Base-by-base conservation (phyloP, 192 early-diverging fungal genomes). In the Entophlyctis helioformis region DNA sequence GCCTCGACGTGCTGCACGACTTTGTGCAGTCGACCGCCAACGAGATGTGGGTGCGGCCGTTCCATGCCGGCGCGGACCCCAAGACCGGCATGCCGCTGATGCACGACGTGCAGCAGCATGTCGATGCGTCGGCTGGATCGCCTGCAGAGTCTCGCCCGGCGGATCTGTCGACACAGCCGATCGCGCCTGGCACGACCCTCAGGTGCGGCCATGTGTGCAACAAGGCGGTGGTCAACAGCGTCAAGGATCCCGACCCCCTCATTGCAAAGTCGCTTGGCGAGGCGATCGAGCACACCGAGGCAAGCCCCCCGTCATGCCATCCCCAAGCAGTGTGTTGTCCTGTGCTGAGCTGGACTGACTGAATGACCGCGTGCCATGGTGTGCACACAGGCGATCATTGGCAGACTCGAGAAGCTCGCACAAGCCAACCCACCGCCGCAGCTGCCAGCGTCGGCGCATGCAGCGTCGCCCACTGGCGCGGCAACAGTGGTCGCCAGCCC, bases 21-120 rank as follows among this genome's bases (percentile, higher is more conserved):
- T 69, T 64, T 53, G 50, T 69, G 2, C 62, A 64, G 34, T 37
- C 57, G 25, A 64, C 62, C 2, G 62, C 54, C 2, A 55, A 56
- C 26, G 56, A 59, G 37, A 48, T 63, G 42, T 69, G 67, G 67
- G 42, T 66, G 41, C 51, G 56, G 27, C n/a, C n/a, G n/a, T n/a
- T n/a, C n/a, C n/a, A n/a, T n/a, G n/a, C n/a, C n/a, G n/a, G n/a
- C n/a, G n/a, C n/a, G n/a, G n/a, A n/a, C n/a, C n/a, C n/a, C n/a
- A n/a, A n/a, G n/a, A n/a, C n/a, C n/a, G n/a, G n/a, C n/a, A n/a
- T n/a, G n/a, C n/a, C n/a, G n/a, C 41, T 38, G 16, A 48, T 39
- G 1, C 45, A 11, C 29, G 11, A 11, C 29, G 29, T 4, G 6
- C 6, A 8, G 29, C 6, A 31, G 4, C 29, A 31, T 31, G 29